phyloP scores from a whole-genome alignment of 345 rosid genomes.

The Boechera stricta region DNA sequence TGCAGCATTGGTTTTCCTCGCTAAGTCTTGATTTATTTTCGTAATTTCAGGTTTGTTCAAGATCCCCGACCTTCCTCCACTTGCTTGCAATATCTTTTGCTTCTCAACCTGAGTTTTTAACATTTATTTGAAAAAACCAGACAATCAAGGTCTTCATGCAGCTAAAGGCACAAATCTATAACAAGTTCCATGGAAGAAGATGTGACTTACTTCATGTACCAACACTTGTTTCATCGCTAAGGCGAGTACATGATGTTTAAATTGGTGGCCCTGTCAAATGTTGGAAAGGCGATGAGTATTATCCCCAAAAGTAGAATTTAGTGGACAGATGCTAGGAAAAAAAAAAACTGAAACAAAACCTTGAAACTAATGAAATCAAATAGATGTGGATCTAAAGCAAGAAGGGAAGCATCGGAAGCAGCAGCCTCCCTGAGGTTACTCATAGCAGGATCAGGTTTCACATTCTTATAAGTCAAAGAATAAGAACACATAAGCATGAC shows the following conservation, averaged over 20 bases:
- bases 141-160: constrained; percentile 20
- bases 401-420: constrained; percentile 55
- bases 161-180: constrained; percentile 1
- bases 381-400: constrained; percentile 79
- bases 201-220: constrained; percentile 76
- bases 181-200: constrained; percentile 11
- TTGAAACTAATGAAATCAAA: constrained; percentile 71
- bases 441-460: constrained; percentile 54
- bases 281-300: constrained; percentile 41
- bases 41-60: constrained; percentile 46
- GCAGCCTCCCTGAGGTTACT: constrained; percentile 53
- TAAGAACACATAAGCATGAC: constrained; percentile 76
- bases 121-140: not conserved
- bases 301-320: constrained; percentile 1
- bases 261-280: constrained; percentile 61
- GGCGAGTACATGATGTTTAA: constrained; percentile 65
- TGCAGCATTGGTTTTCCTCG: constrained; percentile 39
- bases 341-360: constrained; percentile 54
- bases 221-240: constrained; percentile 82
- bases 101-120: constrained; percentile 69
- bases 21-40: constrained; percentile 44
- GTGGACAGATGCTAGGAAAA: constrained; percentile 23
- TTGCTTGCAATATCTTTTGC: constrained; percentile 77
- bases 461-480: constrained; percentile 70
- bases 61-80: constrained; percentile 55